Percentiles rank a stretch among this genome's conserved stretches.
Conservation (phyloP, 1,284 basidiomycete species). For the Agaricales sp. region DNA sequence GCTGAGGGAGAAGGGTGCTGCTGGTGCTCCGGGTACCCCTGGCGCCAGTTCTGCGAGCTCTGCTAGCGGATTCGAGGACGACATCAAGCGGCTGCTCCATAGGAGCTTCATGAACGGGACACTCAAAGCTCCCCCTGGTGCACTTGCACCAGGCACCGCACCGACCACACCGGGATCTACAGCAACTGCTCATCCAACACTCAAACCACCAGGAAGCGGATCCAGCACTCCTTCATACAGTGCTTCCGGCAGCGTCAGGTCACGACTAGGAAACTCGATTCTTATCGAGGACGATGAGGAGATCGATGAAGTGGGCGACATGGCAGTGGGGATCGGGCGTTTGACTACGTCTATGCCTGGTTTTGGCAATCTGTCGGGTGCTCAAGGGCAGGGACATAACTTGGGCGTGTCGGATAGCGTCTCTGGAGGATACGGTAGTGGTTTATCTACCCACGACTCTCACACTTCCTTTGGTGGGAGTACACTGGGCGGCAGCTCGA, state of each 20-base stretch:
- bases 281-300: constrained; percentile 72
- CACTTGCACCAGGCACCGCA: constrained; percentile 2
- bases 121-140: constrained; percentile 33
- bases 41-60: constrained; percentile 2
- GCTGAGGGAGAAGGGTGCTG: constrained; percentile 48
- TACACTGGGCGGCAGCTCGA: background rate
- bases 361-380: constrained; percentile 13
- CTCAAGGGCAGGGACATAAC: background rate
- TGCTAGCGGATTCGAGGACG: constrained; percentile 60
- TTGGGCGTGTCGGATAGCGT: background rate
- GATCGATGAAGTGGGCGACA: constrained; percentile 37
- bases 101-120: constrained; percentile 66
- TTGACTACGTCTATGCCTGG: constrained; percentile 22
- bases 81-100: constrained; percentile 53
- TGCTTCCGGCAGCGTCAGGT: constrained; percentile 30
- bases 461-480: background rate
- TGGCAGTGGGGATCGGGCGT: constrained; percentile 22
- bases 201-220: constrained; percentile 19
- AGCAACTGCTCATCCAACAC: background rate
- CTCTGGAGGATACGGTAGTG: background rate
- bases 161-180: background rate
- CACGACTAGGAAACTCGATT: constrained; percentile 48
- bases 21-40: constrained; percentile 15
- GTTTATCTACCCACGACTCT: background rate
- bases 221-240: constrained; percentile 38